Base-by-base conservation (phyloP, 2,329 filamentous ascomycete species). In the Periconia sp. region DNA sequence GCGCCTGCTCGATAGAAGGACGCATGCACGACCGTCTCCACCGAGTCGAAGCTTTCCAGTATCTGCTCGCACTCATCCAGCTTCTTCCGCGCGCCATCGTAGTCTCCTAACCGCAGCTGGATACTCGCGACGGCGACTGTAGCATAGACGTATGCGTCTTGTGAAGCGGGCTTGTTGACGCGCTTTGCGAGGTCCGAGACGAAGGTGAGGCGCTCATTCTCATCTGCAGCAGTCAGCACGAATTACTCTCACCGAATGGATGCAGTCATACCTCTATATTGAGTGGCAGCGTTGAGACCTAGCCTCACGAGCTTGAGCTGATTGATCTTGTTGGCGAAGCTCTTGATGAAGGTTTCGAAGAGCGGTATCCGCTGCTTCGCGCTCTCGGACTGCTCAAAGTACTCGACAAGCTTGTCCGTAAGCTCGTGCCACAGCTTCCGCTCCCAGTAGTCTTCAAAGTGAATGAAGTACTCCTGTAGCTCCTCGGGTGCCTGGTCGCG, bases 401-500 rank as follows among this genome's bases (percentile, higher is more conserved):
- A 96, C 57, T 88, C 82, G 59, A 96, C 79, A 43, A 99, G 82
- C 39, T 86, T 80, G 66, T 96, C 88, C 24, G 94, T 99, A 57
- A 99, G 87, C 76, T 99, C 92, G 78, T 99, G 94, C 94, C 94
- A 99, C 75, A 99, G 82, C 77, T 96, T 96, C 64, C 92, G 86
- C 79, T 99, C 94, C 94, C 94, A 99, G 68, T 85, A 89, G 70
- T 95, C 91, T 78, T 99, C 94, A 57, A 99, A 96, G 63, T 87
- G 84, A 61, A 99, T 82, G 72, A 96, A 89, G 65, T 89, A 84
- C 63, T 87, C 82, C 75, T 96, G 92, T 39, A 95, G 83, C 70
- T 95, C 88, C 59, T 91, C 88, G 38, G 91, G 88, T 63, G 91
- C 89, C 69, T 85, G 79, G 68, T 96, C 90, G 69, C 91, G 88